These are phyloP conservation scores for Guillardia theta DNA, from an alignment of 78 protist genomes.

Conservation along the genomic window DNA sequence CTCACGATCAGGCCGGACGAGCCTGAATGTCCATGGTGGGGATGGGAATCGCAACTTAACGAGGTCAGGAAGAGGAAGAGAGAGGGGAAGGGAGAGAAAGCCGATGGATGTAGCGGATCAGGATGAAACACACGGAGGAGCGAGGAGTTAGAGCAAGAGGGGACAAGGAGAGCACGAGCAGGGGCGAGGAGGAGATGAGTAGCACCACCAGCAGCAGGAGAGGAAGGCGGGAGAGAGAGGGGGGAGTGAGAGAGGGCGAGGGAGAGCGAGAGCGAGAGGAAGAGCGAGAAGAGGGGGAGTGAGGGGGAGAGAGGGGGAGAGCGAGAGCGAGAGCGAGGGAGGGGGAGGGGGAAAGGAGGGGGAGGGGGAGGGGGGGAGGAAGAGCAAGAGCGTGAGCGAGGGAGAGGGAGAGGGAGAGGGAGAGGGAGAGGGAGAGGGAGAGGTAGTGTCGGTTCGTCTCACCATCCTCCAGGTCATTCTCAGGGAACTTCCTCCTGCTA, in stretches of 20 bases:
- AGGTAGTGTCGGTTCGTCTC: neutral
- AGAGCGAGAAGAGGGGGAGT: neutral
- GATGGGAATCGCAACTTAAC: neutral
- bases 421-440: neutral
- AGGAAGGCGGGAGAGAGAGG: neutral
- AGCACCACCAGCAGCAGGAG: neutral
- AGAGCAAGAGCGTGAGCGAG: neutral
- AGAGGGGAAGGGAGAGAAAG: neutral
- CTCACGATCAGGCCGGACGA: neutral
- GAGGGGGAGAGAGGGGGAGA: neutral
- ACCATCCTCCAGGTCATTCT: too few relatives aligned
- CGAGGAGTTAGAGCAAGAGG: neutral
- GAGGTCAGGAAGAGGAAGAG: neutral
- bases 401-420: neutral
- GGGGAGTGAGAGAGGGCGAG: neutral
- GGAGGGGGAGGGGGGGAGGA: neutral
- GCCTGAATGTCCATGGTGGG: neutral
- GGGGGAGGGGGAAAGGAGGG: neutral
- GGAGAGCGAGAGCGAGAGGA: neutral
- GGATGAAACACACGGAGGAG: neutral
- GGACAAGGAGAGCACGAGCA: neutral
- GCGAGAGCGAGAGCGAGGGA: neutral
- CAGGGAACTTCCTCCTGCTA: too few relatives aligned
- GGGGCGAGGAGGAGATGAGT: neutral
- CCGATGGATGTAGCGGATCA: too few relatives aligned